Conservation (phyloP, 2,329 filamentous ascomycete species). For the Ophiostoma sp. region DNA sequence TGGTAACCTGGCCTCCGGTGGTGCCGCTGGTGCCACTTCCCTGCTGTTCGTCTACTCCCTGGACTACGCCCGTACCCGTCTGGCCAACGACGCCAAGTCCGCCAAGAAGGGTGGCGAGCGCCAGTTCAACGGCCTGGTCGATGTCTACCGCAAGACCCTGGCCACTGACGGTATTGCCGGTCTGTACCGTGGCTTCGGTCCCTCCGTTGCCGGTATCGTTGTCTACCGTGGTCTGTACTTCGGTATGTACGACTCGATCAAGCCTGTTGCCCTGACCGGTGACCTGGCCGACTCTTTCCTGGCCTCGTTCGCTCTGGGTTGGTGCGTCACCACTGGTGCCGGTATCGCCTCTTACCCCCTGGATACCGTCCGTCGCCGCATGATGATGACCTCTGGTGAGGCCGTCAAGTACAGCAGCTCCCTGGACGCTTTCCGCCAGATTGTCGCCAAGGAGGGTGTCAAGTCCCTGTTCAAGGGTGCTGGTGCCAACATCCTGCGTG, state of each 20-base stretch:
- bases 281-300: constrained; percentile 96
- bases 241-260: constrained; percentile 99
- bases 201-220: constrained; percentile 97
- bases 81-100: constrained; percentile 99
- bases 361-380: constrained; percentile 99
- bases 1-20: constrained; percentile 99
- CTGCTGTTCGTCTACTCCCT: constrained; percentile 99
- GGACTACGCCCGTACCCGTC: constrained; percentile 99
- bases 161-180: constrained; percentile 96
- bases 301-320: constrained; percentile 97
- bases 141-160: constrained; percentile 99
- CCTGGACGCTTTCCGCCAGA: constrained; percentile 91
- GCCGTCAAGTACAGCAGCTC: constrained; percentile 99
- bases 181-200: constrained; percentile 99
- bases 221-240: constrained; percentile 99
- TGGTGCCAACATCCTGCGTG: constrained; percentile 99
- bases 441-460: constrained; percentile 95
- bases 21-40: constrained; percentile 99
- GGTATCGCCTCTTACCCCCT: constrained; percentile 99
- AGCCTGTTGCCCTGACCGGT: constrained; percentile 94
- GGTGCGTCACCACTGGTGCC: constrained; percentile 99
- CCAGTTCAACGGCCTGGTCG: constrained; percentile 99
- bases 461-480: constrained; percentile 99
- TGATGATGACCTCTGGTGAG: constrained; percentile 99
- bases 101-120: constrained; percentile 94